phyloP scores from a whole-genome alignment of 495 filamentous ascomycete species.

The Penicillium dipodomyicola region DNA sequence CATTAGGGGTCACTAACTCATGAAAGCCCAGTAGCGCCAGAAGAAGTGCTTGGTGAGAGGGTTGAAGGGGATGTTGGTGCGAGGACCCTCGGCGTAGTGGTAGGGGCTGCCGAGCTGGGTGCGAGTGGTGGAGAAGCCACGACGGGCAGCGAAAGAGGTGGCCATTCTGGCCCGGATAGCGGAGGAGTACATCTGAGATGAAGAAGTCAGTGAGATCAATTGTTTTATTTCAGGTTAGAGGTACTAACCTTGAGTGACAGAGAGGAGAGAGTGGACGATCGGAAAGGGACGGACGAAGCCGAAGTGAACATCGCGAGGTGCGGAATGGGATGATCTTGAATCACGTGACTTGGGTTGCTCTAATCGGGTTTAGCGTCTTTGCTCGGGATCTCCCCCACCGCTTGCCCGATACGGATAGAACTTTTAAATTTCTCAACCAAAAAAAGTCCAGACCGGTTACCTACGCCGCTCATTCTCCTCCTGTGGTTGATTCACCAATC shows the following conservation, averaged over 20 bases:
- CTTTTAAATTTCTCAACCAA: constrained; percentile 39
- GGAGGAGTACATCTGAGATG: constrained; percentile 77
- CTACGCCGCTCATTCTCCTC: constrained; percentile 10
- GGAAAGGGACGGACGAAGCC: constrained; percentile 31
- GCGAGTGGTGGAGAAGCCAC: constrained; percentile 90
- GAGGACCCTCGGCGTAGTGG: constrained; percentile 97
- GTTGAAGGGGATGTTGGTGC: constrained; percentile 95
- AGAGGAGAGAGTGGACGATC: constrained; percentile 33
- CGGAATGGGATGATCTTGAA: constrained; percentile 24
- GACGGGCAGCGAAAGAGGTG: constrained; percentile 68
- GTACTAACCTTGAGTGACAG: constrained; percentile 36
- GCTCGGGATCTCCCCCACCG: constrained; percentile 22
- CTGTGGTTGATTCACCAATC: constrained; percentile 16
- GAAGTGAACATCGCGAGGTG: constrained; percentile 28
- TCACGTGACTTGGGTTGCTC: constrained; percentile 28
- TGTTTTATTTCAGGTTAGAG: constrained; percentile 5
- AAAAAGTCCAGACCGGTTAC: constrained; percentile 20
- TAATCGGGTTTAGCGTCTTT: constrained; percentile 17
- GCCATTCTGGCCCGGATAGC: constrained; percentile 67
- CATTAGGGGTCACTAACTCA: constrained; percentile 51
- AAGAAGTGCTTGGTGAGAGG: constrained; percentile 81
- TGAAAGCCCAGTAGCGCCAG: constrained; percentile 78
- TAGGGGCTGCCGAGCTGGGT: constrained; percentile 83
- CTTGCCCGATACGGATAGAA: constrained; percentile 25
- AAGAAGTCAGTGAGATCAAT: constrained; percentile 2